Conservation (phyloP, 2,329 filamentous ascomycete species). For the Colletotrichum euphorbiae region DNA sequence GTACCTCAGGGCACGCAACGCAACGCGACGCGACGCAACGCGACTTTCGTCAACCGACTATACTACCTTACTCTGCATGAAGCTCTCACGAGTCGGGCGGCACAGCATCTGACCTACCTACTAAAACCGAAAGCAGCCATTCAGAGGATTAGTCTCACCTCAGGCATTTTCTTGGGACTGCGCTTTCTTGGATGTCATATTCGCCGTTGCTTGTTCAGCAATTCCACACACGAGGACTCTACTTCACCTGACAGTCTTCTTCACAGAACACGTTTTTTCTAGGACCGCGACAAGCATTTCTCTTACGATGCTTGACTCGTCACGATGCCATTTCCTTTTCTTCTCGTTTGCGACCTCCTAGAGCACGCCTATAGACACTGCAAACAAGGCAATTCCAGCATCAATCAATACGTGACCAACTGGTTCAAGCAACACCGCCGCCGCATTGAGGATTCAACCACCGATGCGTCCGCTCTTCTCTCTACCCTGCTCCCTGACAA, state of each 20-base stretch:
- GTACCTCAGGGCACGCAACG: too few relatives aligned
- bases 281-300: too few relatives aligned
- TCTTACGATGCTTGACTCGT: slow-evolving; percentile 15
- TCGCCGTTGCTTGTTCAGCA: not conserved
- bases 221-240: not conserved
- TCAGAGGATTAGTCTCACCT: not conserved
- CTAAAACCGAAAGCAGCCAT: slow-evolving; percentile 2
- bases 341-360: slow-evolving; percentile 79
- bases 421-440: slow-evolving; percentile 78
- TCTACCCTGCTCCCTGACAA: slow-evolving; percentile 82
- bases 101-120: slow-evolving; percentile 14
- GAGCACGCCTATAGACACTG: slow-evolving; percentile 69
- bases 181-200: not conserved
- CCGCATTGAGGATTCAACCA: slow-evolving; percentile 66
- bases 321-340: slow-evolving; percentile 74
- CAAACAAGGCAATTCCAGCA: slow-evolving; percentile 46
- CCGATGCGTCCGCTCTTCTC: slow-evolving; percentile 73
- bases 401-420: slow-evolving; percentile 56
- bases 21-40: slow-evolving; percentile 28
- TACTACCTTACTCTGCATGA: slow-evolving; percentile 12
- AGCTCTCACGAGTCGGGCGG: slow-evolving; percentile 14
- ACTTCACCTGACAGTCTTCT: not conserved
- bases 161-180: not conserved
- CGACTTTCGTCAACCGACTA: slow-evolving; percentile 7
- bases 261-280: not conserved